These are phyloP conservation scores for Aspergillus avenaceus DNA, from an alignment of 495 filamentous ascomycete species.

Conservation along the genomic window DNA sequence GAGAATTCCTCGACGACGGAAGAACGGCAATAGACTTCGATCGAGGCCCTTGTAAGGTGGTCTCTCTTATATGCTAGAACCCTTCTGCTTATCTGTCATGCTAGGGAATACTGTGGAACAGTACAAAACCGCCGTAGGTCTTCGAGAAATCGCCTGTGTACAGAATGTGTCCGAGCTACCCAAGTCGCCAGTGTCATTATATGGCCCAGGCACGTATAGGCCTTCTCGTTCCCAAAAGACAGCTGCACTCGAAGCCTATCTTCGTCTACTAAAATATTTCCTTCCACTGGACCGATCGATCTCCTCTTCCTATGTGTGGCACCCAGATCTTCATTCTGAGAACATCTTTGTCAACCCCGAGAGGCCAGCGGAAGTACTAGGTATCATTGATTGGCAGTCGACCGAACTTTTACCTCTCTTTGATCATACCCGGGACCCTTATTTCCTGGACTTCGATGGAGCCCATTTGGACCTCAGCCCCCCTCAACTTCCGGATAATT, in stretches of 20 bases:
- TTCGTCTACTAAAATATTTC: constrained; percentile 19
- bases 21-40: constrained; percentile 22
- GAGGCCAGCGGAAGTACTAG: constrained; percentile 22
- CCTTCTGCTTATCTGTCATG: constrained; percentile 6
- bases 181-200: constrained; percentile 21
- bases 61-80: not conserved
- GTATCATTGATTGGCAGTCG: constrained; percentile 37
- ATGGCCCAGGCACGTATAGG: constrained; percentile 25
- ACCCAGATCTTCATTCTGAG: constrained; percentile 31
- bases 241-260: constrained; percentile 23
- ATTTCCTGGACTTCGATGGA: constrained; percentile 27
- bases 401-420: constrained; percentile 24
- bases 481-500: constrained; percentile 16
- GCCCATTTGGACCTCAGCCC: constrained; percentile 9
- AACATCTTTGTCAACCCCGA: constrained; percentile 35
- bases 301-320: constrained; percentile 24
- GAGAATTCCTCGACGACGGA: constrained; percentile 24
- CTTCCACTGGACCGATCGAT: constrained; percentile 22
- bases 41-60: constrained; percentile 25
- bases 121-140: constrained; percentile 20
- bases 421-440: constrained; percentile 20
- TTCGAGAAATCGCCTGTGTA: constrained; percentile 26
- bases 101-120: constrained; percentile 21
- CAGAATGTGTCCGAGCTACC: constrained; percentile 19
- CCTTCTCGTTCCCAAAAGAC: constrained; percentile 23